Conservation (phyloP, 768 basidiomycete genomes). For the Panaeolus cyanescens region DNA sequence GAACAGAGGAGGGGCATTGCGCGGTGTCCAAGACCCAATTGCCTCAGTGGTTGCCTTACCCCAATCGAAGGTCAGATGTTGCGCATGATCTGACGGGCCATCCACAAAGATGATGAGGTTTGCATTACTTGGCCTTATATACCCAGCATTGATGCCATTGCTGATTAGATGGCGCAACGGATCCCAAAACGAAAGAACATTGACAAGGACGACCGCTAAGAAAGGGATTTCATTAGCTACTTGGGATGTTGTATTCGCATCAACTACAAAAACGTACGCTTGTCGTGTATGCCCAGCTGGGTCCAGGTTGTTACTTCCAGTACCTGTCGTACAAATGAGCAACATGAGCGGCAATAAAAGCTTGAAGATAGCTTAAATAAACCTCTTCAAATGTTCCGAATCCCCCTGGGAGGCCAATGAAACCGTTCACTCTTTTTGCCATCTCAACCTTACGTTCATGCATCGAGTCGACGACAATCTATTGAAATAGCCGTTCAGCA, state of each 20-base stretch:
- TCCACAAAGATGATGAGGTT: slow-evolving; percentile 75
- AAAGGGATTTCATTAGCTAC: background rate
- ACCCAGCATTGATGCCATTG: slow-evolving; percentile 67
- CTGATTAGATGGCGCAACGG: slow-evolving; percentile 78
- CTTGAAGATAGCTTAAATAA: slow-evolving; percentile 2
- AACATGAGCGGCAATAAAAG: background rate
- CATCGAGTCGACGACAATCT: slow-evolving; percentile 81
- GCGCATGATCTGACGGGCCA: slow-evolving; percentile 52
- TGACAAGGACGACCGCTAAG: slow-evolving; percentile 82
- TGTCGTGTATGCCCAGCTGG: slow-evolving; percentile 84
- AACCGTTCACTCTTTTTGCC: slow-evolving; percentile 79
- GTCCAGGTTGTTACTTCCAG: slow-evolving; percentile 95
- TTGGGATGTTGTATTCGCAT: background rate
- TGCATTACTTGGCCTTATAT: slow-evolving; percentile 67
- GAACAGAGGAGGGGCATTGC: slow-evolving; percentile 35
- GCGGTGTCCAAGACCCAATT: slow-evolving; percentile 58
- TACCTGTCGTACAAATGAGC: slow-evolving; percentile 42
- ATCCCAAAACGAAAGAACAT: slow-evolving; percentile 82
- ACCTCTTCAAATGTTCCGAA: slow-evolving; percentile 97
- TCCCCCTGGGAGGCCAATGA: slow-evolving; percentile 90
- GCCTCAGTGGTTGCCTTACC: slow-evolving; percentile 68
- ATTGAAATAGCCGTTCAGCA: slow-evolving; percentile 6
- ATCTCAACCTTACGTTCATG: slow-evolving; percentile 91
- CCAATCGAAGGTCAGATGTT: slow-evolving; percentile 75
- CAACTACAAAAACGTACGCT: slow-evolving; percentile 60